Evolutionary conservation across 176 grass and related monocot species (phyloP).

Genomic region (Bonia amplexicaulis): DNA sequence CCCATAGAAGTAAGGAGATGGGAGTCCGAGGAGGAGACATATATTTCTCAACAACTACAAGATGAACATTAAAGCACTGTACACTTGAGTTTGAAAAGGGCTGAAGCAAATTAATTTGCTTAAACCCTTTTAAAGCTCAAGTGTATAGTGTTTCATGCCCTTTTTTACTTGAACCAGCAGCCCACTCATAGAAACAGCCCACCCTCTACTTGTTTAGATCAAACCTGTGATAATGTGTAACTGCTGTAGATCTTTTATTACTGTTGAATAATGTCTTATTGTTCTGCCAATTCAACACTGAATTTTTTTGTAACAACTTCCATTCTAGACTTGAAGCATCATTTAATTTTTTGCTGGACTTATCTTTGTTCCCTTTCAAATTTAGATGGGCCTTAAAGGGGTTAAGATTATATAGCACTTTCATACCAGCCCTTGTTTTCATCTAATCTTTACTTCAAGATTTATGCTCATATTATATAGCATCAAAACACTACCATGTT

Average conservation of each 20-base stretch:
- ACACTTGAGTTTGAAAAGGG: too few relatives aligned
- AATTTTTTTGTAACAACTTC: not conserved
- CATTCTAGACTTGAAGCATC: not conserved
- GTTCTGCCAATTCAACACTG: not conserved
- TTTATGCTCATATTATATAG: constrained; percentile 1
- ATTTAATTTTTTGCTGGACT: not conserved
- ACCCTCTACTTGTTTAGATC: not conserved
- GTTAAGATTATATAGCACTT: not conserved
- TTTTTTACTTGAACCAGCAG: too few relatives aligned
- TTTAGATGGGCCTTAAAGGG: constrained; percentile 18
- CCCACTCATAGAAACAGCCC: too few relatives aligned
- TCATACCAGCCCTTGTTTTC: not conserved
- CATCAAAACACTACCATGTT: not conserved
- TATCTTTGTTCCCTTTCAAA: constrained; percentile 16
- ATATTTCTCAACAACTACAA: too few relatives aligned
- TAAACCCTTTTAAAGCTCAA: too few relatives aligned
- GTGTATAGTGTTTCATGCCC: too few relatives aligned
- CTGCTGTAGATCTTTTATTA: not conserved
- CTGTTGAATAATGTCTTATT: not conserved
- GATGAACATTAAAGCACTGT: too few relatives aligned
- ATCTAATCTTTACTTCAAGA: not conserved
- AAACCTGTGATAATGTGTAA: not conserved
- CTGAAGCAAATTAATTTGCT: too few relatives aligned
- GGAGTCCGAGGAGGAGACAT: too few relatives aligned
- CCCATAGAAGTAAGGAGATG: too few relatives aligned